phyloP scores from a whole-genome alignment of 2,329 filamentous ascomycete species.

The Alternaria sp. region DNA sequence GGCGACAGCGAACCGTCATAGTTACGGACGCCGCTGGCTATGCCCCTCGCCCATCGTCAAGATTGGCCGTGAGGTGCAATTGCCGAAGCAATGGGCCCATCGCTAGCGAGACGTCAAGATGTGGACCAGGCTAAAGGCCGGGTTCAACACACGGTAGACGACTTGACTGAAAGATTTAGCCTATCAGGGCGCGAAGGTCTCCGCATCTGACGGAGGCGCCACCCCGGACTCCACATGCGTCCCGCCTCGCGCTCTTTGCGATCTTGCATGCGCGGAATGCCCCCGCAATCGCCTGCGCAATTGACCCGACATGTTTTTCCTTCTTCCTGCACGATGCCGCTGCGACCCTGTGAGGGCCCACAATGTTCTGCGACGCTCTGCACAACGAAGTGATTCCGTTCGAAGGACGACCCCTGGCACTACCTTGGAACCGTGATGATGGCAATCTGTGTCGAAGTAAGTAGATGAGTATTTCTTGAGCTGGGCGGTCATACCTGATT shows the following conservation, averaged over 20 bases:
- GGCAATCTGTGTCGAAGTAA: constrained; percentile 40
- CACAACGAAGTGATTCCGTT: constrained; percentile 3
- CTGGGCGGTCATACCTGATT: constrained; percentile 43
- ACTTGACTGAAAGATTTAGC: constrained; percentile 9
- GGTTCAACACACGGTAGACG: constrained; percentile 14
- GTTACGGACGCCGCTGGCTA: constrained; percentile 4
- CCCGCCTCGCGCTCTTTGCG: constrained; percentile 30
- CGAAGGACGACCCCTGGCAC: background rate
- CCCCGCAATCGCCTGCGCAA: constrained; percentile 9
- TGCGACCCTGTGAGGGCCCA: background rate
- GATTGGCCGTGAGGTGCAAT: constrained; percentile 16
- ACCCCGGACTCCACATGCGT: constrained; percentile 31
- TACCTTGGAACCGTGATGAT: constrained; percentile 46
- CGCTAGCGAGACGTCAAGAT: constrained; percentile 7
- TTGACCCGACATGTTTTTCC: background rate
- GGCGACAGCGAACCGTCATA: constrained; percentile 9
- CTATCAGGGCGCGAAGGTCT: constrained; percentile 26
- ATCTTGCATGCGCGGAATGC: constrained; percentile 14
- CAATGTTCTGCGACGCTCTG: background rate
- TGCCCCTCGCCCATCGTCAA: constrained; percentile 2
- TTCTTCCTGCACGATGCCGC: background rate
- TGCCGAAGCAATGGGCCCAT: constrained; percentile 21
- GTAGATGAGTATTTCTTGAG: constrained; percentile 1
- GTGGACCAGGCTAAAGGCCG: constrained; percentile 7
- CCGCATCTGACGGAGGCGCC: constrained; percentile 26